Evolutionary conservation across 345 rosid species (phyloP), one percentile per base, ranked within the genome.

Genomic region (Corymbia maculata): DNA sequence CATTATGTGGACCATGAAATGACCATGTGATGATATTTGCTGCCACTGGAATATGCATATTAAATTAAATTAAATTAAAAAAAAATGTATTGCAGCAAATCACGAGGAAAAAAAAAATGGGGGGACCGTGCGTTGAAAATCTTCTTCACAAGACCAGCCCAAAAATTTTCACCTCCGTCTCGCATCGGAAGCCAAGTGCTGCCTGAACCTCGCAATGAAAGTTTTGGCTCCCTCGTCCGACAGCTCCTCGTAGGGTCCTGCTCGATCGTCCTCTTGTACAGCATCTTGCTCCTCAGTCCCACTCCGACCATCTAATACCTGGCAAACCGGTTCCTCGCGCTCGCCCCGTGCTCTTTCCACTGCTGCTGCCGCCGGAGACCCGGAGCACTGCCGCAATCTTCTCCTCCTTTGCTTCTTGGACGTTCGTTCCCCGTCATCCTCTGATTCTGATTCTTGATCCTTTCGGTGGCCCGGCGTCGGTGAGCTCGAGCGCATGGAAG

Each of bases 221-320:
- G 97, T 95, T 85, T 97, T 98, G 1, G 88, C 98, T 90, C 98
- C 99, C 90, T 97, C 98, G 87, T 94, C 93, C 1, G 98, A 94
- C 89, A 96, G 88, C 91, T 59, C 92, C 92, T 49, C 80, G 36
- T 51, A 52, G 75, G 42, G 3, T 88, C 90, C 51, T 88, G 90
- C 51, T 88, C 89, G 22, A 64, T 85, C 42, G 1, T 70, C 26
- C 21, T 24, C 64, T 64, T 30, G 26, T 13, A 17, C 88, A 22
- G 21, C 17, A 17, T 59, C 61, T 30, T 28, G 47, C 61, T 86
- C 87, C 22, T 47, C 51, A 59, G 28, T 80, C 64, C 61, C 55
- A 24, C 68, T 53, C 51, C 52, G 53, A 17, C 24, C 64, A 9
- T 57, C 64, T 57, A 4, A 9, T 57, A 22, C 64, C 24, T 57